These are phyloP conservation scores for Corynascus novoguineensis DNA, from an alignment of 495 filamentous ascomycete genomes.

Conservation along the genomic window DNA sequence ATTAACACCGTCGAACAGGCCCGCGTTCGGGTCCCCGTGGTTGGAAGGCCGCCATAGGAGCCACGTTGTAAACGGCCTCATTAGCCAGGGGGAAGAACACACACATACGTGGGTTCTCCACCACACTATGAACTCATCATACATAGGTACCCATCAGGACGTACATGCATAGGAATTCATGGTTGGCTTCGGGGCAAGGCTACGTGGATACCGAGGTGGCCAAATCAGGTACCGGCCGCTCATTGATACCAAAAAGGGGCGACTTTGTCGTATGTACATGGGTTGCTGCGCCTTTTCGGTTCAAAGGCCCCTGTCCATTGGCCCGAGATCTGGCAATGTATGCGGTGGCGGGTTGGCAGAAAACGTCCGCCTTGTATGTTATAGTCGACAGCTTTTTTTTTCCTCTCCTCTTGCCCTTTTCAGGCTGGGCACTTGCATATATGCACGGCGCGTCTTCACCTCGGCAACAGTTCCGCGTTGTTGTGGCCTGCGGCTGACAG, in stretches of 20 bases:
- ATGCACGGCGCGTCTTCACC: constrained; percentile 20
- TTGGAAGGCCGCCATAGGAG: constrained; percentile 33
- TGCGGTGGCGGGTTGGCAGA: constrained; percentile 16
- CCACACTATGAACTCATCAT: constrained; percentile 26
- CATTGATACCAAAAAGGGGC: constrained; percentile 17
- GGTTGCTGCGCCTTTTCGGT: constrained; percentile 4
- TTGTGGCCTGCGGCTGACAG: constrained; percentile 22
- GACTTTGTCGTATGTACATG: constrained; percentile 2
- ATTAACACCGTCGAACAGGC: constrained; percentile 30
- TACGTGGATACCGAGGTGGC: constrained; percentile 15
- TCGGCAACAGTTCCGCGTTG: constrained; percentile 18
- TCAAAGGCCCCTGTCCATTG: constrained; percentile 16
- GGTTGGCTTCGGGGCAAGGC: neutral
- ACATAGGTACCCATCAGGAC: neutral
- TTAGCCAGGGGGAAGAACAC: constrained; percentile 18
- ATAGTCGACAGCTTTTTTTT: constrained; percentile 1
- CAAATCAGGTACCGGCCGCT: constrained; percentile 18
- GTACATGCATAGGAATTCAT: neutral
- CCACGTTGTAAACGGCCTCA: constrained; percentile 36
- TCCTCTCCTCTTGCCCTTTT: neutral
- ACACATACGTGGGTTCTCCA: constrained; percentile 22
- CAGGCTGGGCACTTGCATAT: constrained; percentile 21
- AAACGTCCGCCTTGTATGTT: neutral
- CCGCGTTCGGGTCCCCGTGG: constrained; percentile 20
- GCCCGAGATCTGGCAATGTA: constrained; percentile 7